Conservation (phyloP, 1,284 basidiomycete genomes). For the Papiliotrema fonsecae region DNA sequence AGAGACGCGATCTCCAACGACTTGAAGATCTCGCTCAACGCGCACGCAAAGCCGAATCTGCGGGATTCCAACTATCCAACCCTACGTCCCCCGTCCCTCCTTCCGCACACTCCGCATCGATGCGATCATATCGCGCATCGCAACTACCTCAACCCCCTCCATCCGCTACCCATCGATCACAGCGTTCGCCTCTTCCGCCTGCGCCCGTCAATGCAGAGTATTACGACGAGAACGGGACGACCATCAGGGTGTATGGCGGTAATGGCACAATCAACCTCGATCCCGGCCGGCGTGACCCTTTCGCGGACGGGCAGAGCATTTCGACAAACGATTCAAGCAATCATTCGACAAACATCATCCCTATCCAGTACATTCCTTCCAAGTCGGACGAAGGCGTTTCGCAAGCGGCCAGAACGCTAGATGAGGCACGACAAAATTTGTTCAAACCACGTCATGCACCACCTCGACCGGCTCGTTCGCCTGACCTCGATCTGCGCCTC, state of each 20-base stretch:
- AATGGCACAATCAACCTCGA: conserved; percentile 40
- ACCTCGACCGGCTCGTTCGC: conserved; percentile 42
- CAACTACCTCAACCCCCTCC: conserved; percentile 8
- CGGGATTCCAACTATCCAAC: conserved; percentile 39
- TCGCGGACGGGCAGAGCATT: conserved; percentile 39
- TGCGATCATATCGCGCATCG: conserved; percentile 5
- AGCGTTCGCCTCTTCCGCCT: conserved; percentile 26
- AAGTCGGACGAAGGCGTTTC: conserved; percentile 17
- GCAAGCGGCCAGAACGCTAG: conserved; percentile 33
- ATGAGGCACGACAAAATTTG: conserved; percentile 42
- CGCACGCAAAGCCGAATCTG: conserved; percentile 44
- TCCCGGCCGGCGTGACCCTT: conserved; percentile 40
- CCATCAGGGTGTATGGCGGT: conserved; percentile 30
- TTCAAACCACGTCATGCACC: conserved; percentile 30
- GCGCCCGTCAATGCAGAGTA: conserved; percentile 35
- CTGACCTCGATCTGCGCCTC: conserved; percentile 45
- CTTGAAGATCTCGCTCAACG: conserved; percentile 43
- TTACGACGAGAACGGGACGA: conserved; percentile 31
- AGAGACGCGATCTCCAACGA: conserved; percentile 43
- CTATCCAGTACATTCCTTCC: conserved; percentile 47
- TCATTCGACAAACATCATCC: conserved; percentile 44
- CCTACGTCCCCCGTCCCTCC: conserved; percentile 28
- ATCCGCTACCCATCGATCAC: conserved; percentile 6
- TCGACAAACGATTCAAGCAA: conserved; percentile 30
- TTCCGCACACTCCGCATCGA: conserved; percentile 12